phyloP scores from a whole-genome alignment of 1,284 basidiomycete species.

The Fistulina hepatica region DNA sequence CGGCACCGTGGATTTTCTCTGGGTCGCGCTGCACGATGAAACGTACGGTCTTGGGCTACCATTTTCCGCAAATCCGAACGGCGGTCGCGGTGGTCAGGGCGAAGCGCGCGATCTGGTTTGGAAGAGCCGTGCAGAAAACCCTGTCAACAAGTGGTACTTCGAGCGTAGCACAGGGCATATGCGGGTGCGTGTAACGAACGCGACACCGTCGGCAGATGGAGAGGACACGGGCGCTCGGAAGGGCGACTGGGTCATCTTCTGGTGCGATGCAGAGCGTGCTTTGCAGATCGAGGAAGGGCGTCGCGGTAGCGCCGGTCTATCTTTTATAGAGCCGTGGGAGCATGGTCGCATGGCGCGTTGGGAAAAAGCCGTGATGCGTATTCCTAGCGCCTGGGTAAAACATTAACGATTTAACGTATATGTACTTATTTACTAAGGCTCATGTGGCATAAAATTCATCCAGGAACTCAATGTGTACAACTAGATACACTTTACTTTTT shows the following conservation, averaged over 20 bases:
- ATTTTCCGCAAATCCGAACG: conserved; percentile 92
- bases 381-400: conserved; percentile 70
- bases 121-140: conserved; percentile 88
- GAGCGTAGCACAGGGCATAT: conserved; percentile 91
- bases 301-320: conserved; percentile 47
- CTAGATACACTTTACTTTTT: no score
- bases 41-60: conserved; percentile 92
- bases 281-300: conserved; percentile 57
- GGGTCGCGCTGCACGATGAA: conserved; percentile 98
- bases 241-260: conserved; percentile 87
- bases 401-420: no score
- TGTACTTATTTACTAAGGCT: no score
- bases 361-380: conserved; percentile 62
- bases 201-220: no score
- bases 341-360: conserved; percentile 65
- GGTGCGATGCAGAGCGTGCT: conserved; percentile 93
- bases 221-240: no score
- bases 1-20: conserved; percentile 97
- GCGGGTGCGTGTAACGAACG: no score
- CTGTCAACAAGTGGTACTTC: conserved; percentile 99
- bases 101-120: conserved; percentile 92
- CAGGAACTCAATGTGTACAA: no score
- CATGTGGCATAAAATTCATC: no score
- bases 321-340: conserved; percentile 78
- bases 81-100: conserved; percentile 82